Base-by-base conservation (phyloP, 202 grass and related monocot genomes). In the Digitaria exilis region DNA sequence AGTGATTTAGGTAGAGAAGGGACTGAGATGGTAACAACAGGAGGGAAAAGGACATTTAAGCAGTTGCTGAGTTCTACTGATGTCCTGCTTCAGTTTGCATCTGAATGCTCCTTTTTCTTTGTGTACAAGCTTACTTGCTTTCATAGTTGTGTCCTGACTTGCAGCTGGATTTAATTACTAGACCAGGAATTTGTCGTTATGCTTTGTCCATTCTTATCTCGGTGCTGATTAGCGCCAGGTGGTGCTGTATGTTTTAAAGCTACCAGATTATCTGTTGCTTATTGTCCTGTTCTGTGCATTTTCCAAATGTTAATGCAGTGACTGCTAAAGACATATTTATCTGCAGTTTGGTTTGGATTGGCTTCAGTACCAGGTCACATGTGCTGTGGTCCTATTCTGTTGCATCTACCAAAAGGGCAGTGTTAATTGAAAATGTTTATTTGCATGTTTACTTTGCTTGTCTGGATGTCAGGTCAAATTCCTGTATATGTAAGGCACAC, bases 1-100 rank as follows among this genome's bases (percentile, higher is more conserved):
- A 17, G 59, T 16, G 39, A 59, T 79, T 88, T 24, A 65, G 69
- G 25, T 55, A 77, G 51, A n/a, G 28, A 72, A 43, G 0, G 18
- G 56, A 34, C 78, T 78, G 24, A 14, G 30, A 73, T 64, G 34
- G 8, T 81, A 22, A 50, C 12, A 71, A 44, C 37, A 39, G 24
- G 63, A 6, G 44, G 1, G 4, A 56, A 16, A 71, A 25, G 9
- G n/a, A 11, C 26, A 65, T 83, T 48, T 81, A 43, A 22, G 54
- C 42, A 31, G 2, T 71, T 26, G 62, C 16, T 45, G 52, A 70
- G 32, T 77, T 21, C 16, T 56, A 29, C 15, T 64, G 48, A 57
- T 81, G 80, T 63, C 19, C 34, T 72, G 26, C 65, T 30, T 78
- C 26, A 13, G 18, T 69, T 25, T 12, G 15, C 19, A 19, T 29